A percentile compares a stretch with the other conserved stretches of the same genome.
phyloP scores from a whole-genome alignment of 257 asterid species.

The Capsicum pubescens region DNA sequence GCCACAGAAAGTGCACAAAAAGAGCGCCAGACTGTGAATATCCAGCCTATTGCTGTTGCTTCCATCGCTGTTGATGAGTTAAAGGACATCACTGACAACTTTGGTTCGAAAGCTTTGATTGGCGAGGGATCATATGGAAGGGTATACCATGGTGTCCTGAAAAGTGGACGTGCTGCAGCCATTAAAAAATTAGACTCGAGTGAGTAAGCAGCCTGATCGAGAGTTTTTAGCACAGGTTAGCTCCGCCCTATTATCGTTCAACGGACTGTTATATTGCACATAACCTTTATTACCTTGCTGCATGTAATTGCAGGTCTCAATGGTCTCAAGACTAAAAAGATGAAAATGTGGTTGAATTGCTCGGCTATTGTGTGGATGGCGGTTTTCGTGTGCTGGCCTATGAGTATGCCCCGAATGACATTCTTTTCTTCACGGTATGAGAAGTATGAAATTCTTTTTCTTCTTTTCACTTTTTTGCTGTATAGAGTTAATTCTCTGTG shows the following conservation, averaged over 20 bases:
- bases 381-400: conserved; percentile 78
- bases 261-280: background rate
- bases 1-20: conserved; percentile 59
- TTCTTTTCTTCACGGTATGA: conserved; percentile 87
- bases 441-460: background rate
- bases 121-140: conserved; percentile 96
- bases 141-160: conserved; percentile 75
- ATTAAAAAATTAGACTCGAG: conserved; percentile 81
- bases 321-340: conserved; percentile 91
- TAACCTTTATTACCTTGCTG: background rate
- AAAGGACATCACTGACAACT: conserved; percentile 74
- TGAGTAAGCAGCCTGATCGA: conserved; percentile 82
- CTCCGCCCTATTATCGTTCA: background rate
- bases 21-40: conserved; percentile 56
- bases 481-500: background rate
- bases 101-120: conserved; percentile 63
- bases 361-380: conserved; percentile 90
- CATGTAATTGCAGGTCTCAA: conserved; percentile 63
- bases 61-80: conserved; percentile 73
- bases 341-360: conserved; percentile 75
- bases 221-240: conserved; percentile 84
- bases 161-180: conserved; percentile 69
- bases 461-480: background rate
- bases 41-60: conserved; percentile 78
- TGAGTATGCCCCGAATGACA: conserved; percentile 83